phyloP scores from a whole-genome alignment of 495 filamentous ascomycete genomes.

The Xylaria palmicola region DNA sequence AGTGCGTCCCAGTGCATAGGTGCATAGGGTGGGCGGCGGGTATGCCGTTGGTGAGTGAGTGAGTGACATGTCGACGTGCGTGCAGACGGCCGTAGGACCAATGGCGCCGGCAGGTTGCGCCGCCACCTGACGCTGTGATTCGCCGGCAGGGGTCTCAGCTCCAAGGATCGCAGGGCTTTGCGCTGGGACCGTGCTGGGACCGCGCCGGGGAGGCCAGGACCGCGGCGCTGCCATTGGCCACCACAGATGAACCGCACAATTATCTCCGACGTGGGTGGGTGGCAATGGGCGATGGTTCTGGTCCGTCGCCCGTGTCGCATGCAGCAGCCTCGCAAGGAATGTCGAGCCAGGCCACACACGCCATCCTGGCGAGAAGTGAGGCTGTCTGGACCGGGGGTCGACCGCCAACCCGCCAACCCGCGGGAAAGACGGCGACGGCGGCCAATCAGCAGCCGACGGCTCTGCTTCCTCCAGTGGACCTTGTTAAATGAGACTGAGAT shows the following conservation, averaged over 20 bases:
- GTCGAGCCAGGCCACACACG: slow-evolving; percentile 13
- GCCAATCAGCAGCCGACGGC: not conserved
- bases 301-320: slow-evolving; percentile 28
- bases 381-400: slow-evolving; percentile 30
- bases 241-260: slow-evolving; percentile 23
- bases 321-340: slow-evolving; percentile 37
- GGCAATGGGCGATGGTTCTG: slow-evolving; percentile 31
- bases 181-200: not conserved
- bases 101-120: slow-evolving; percentile 3
- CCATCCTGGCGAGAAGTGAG: slow-evolving; percentile 36
- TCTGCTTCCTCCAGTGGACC: not conserved
- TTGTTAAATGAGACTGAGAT: not conserved
- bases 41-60: slow-evolving; percentile 6
- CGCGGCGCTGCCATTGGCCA: slow-evolving; percentile 8
- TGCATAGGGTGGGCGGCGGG: slow-evolving; percentile 6
- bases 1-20: not conserved
- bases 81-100: slow-evolving; percentile 10
- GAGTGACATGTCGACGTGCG: slow-evolving; percentile 2
- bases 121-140: slow-evolving; percentile 23
- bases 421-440: not conserved
- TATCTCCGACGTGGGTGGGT: slow-evolving; percentile 33
- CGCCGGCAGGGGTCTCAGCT: slow-evolving; percentile 13
- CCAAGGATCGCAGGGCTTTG: slow-evolving; percentile 1
- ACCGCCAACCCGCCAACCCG: slow-evolving; percentile 12
- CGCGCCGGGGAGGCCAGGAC: not conserved